Evolutionary conservation across 352 stramenopile genomes (phyloP).

Genomic region (Globisporangium megalacanthum): DNA sequence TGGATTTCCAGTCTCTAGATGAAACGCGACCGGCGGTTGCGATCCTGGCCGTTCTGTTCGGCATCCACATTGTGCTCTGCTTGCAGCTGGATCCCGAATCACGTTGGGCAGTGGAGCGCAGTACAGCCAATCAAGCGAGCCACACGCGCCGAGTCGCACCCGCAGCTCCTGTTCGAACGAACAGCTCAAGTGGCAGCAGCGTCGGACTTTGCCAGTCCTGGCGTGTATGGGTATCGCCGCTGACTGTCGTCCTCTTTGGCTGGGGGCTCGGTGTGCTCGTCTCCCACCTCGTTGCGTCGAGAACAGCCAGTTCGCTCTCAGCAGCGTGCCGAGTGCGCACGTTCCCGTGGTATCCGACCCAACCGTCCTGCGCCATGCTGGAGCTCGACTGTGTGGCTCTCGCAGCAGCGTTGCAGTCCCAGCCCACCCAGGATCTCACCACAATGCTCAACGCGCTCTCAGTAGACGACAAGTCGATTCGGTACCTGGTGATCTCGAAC

Average conservation of each 20-base stretch:
- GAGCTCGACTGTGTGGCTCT: constrained; percentile 1
- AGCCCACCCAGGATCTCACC: constrained; percentile 1
- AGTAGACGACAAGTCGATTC: background rate
- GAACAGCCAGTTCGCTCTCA: background rate
- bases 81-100: background rate
- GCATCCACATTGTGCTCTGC: background rate
- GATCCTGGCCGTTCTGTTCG: background rate
- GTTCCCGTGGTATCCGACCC: constrained; percentile 1
- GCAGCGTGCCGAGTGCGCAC: constrained; percentile 1
- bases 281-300: constrained; percentile 1
- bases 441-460: background rate
- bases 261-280: constrained; percentile 6
- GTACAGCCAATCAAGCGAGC: background rate
- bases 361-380: constrained; percentile 1
- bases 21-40: background rate
- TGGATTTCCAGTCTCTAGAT: constrained; percentile 4
- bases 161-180: background rate
- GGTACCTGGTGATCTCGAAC: constrained; percentile 6
- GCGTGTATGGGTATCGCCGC: background rate
- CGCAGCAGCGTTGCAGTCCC: background rate
- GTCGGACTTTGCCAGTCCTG: background rate
- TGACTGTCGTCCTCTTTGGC: background rate
- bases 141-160: background rate
- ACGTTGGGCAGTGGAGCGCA: too few species aligned
- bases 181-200: too few species aligned